Evolutionary conservation across 78 protist genomes (phyloP), one percentile per base, ranked within the genome.

Genomic region (Chrysochromulina tobinii): DNA sequence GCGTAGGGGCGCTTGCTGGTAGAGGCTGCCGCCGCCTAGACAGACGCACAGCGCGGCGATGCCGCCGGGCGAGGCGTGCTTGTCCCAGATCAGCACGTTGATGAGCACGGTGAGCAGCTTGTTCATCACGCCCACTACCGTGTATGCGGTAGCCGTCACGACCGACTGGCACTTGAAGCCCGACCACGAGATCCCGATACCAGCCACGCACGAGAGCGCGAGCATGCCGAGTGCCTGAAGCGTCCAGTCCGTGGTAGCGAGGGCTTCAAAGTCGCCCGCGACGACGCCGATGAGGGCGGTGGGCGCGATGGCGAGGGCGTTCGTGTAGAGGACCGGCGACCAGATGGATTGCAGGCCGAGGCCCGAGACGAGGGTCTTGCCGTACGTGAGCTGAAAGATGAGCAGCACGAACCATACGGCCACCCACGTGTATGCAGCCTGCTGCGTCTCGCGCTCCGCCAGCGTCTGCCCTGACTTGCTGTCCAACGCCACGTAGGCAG

Each of bases 71-170:
- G 72, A 9, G 27, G 27, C 72, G 72, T 66, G 72, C 72, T 9
- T 66, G 72, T 75, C 83, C 83, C 83, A 75, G 83, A 75, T 75
- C 57, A 75, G 8, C 14, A 75, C 57, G 57, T 75, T 75, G 59
- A 75, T n/a, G 12, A 18, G 3, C 23, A 75, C 83, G 18, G 83
- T 75, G 83, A 75, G 83, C 83, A 75, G 38, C 83, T 75, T 75
- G 57, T 75, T 75, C 57, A 50, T 75, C 25, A 75, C 83, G 2
- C 83, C 83, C 58, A 75, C 83, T 3, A 75, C 83, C 27, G 83
- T 50, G 21, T 75, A 75, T 3, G 83, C 83, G 23, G 83, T 75
- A 14, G 83, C 83, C 15, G 83, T 75, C 58, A 75, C 14, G 12
- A 75, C 58, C 58, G 3, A 4, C 83, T 75, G 83, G 57, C 83